phyloP scores from a whole-genome alignment of 2,329 filamentous ascomycete species.

The Microcyclospora tardicrescens region DNA sequence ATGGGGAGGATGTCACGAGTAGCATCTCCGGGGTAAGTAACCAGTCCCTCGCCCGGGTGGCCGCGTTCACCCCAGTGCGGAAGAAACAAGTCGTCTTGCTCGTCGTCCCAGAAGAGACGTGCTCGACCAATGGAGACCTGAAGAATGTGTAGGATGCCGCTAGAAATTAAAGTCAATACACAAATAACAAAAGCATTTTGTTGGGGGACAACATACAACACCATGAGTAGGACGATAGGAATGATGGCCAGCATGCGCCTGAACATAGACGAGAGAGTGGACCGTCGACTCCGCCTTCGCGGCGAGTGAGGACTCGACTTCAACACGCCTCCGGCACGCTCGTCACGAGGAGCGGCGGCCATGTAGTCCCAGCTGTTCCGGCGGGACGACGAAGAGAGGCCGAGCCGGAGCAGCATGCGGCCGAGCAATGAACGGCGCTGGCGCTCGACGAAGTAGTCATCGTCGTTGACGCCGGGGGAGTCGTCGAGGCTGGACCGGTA shows the following conservation, averaged over 20 bases:
- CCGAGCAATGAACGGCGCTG: not conserved
- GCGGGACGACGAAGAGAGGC: not conserved
- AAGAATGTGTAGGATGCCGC: conserved; percentile 30
- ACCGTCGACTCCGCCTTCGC: not conserved
- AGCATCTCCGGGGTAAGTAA: conserved; percentile 26
- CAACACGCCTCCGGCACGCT: not conserved
- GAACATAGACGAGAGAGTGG: not conserved
- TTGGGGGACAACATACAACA: conserved; percentile 5
- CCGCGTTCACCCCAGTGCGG: conserved; percentile 31
- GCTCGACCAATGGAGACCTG: conserved; percentile 27
- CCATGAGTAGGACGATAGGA: conserved; percentile 1
- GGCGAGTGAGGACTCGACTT: not conserved
- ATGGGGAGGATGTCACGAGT: conserved; percentile 38
- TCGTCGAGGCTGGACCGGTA: not conserved
- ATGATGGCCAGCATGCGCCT: not conserved
- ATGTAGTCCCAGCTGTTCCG: not conserved
- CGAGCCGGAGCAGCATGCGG: not conserved
- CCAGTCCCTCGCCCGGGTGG: conserved; percentile 23
- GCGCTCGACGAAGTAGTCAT: not conserved
- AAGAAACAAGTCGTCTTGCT: conserved; percentile 19
- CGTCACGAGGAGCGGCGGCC: not conserved
- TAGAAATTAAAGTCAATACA: conserved; percentile 12
- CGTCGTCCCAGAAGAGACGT: conserved; percentile 25
- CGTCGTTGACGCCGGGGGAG: not conserved
- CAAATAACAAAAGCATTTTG: conserved; percentile 8